Percentiles rank a stretch among this genome's conserved stretches.
Evolutionary conservation across 208 protist species (phyloP).

Genomic region (Plasmodiophora brassicae): DNA sequence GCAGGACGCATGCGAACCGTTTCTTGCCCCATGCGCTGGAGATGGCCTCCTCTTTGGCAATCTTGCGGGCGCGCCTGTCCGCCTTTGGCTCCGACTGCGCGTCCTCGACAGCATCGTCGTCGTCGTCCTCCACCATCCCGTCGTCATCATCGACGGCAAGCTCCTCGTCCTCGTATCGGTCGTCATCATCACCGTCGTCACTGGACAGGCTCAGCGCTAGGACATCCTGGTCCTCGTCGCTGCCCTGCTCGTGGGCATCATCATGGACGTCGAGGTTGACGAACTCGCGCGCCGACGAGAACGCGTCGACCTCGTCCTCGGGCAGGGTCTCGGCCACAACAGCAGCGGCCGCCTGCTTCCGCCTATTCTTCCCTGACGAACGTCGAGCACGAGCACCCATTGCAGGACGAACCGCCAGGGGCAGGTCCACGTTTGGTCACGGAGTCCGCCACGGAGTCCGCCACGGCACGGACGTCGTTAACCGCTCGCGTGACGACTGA

Average conservation of each 20-base stretch:
- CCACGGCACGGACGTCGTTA: no score
- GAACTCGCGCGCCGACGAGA: not conserved
- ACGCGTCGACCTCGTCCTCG: slow-evolving; percentile 22
- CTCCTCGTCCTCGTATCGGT: not conserved
- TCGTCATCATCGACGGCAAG: not conserved
- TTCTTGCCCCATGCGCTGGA: slow-evolving; percentile 12
- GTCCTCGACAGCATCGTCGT: not conserved
- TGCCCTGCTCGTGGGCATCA: not conserved
- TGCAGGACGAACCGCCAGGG: no score
- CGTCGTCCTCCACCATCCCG: not conserved
- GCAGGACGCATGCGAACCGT: no score
- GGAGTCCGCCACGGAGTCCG: no score
- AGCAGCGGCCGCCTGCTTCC: no score
- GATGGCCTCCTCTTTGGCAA: not conserved
- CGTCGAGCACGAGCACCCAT: no score
- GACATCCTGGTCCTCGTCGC: not conserved
- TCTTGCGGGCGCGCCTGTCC: not conserved
- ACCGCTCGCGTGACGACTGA: no score
- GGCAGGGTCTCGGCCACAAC: not conserved
- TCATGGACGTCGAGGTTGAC: not conserved
- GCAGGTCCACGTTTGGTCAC: no score
- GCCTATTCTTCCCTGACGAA: no score
- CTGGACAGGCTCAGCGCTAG: not conserved
- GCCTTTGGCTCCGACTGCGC: not conserved
- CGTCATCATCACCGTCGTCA: not conserved